Evolutionary conservation across 306 rosid genomes (phyloP), one percentile per base, ranked within the genome.

Genomic region (Begonia masoniana): DNA sequence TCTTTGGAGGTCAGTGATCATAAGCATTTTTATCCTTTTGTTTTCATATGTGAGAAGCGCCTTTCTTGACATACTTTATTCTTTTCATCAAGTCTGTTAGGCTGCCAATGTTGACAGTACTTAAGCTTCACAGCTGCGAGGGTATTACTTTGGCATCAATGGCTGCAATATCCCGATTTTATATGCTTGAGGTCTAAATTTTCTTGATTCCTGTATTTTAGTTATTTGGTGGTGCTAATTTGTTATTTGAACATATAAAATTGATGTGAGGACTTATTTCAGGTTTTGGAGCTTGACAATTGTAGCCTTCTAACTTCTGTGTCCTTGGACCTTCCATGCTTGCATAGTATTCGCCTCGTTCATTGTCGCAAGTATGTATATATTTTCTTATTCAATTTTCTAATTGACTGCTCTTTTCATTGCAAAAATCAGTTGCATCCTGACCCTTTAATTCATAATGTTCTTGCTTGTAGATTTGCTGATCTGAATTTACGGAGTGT

Each of bases 231-330:
- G 49, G 15, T n/a, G 6, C 49, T 11, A 45, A 45, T 21, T 21
- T 21, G 39, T 7, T 31, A 45, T 45, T n/a, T 41, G n/a, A 51
- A 65, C 35, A 17, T 51, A 55, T 69, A 66, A 60, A 35, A 52
- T 56, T 58, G 57, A 66, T 13, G 14, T 43, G 50, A 49, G 50
- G 39, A 62, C 39, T 26, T 14, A 19, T 61, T 70, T 71, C 81
- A 92, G 99, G 93, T 81, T 68, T 78, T 92, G 88, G 99, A 83
- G 83, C 96, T 92, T 66, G 89, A 92, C 62, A 86, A 83, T 76
- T 92, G 99, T 78, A 68, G 76, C 71, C 75, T 92, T 19, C 70
- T 92, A 78, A 74, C 95, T 50, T 82, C 95, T 24, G 99, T 92
- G 31, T 71, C 78, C 14, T 66, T 92, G 78, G 96, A 83, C 46